Evolutionary conservation across 2,329 filamentous ascomycete species (phyloP).

Genomic region (Alternaria incomplexa): DNA sequence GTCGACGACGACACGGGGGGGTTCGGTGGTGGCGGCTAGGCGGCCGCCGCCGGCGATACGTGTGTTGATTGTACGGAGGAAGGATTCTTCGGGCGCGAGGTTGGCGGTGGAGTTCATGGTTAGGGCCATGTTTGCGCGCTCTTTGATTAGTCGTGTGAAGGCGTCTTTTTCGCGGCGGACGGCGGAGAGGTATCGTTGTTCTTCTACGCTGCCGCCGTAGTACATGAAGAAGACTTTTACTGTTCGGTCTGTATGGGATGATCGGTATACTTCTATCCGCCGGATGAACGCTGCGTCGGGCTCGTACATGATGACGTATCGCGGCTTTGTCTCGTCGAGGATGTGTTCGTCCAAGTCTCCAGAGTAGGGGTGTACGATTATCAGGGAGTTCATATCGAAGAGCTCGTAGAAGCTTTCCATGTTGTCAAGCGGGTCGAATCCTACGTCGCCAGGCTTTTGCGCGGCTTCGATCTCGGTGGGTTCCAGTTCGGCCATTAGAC

Average conservation of each 20-base stretch:
- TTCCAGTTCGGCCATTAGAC: constrained; percentile 80
- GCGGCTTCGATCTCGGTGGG: constrained; percentile 78
- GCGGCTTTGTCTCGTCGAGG: constrained; percentile 90
- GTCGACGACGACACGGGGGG: constrained; percentile 90
- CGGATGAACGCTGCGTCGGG: constrained; percentile 94
- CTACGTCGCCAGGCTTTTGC: constrained; percentile 74
- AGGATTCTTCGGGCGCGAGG: constrained; percentile 84
- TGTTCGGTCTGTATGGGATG: constrained; percentile 86
- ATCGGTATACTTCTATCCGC: constrained; percentile 92
- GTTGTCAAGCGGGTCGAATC: constrained; percentile 80
- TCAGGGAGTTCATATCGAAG: constrained; percentile 86
- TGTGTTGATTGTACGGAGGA: constrained; percentile 94
- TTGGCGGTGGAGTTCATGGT: constrained; percentile 73
- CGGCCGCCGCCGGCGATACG: constrained; percentile 92
- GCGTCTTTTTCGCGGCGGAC: constrained; percentile 96
- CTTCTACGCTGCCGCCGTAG: constrained; percentile 92
- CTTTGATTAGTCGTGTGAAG: constrained; percentile 92
- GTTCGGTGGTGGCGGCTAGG: constrained; percentile 80
- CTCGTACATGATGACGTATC: constrained; percentile 99
- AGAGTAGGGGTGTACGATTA: constrained; percentile 91
- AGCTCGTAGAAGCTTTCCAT: constrained; percentile 93
- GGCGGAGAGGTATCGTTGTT: constrained; percentile 87
- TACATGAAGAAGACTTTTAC: constrained; percentile 97
- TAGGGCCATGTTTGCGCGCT: constrained; percentile 90
- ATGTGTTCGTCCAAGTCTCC: constrained; percentile 95